Evolutionary conservation across 805 yeast species (phyloP), one percentile per base, ranked within the genome.

Genomic region (Candida patagonica): DNA sequence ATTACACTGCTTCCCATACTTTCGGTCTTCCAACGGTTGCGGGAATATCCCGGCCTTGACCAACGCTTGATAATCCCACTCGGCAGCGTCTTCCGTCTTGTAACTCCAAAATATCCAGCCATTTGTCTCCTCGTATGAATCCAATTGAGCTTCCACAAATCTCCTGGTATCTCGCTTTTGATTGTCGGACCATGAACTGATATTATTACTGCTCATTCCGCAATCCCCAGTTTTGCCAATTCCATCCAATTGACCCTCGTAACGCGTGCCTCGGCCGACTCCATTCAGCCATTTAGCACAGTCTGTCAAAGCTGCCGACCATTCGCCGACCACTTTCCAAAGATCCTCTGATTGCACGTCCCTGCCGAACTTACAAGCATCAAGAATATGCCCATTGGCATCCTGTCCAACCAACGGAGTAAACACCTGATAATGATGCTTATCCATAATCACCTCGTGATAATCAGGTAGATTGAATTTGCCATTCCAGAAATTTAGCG

Each of bases 21-120:
- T 61, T 62, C 96, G 77, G 49, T 68, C 76, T 39, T 64, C 58
- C 31, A 86, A 63, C 21, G 96, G 96, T 59, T 74, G 80, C 35
- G 96, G 96, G 71, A 88, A 79, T 27, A 85, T 56, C 22, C 75
- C 78, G 41, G 71, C 59, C 15, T 59, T 66, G 16, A 73, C 60
- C 51, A 88, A 70, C 47, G 66, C 64, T 52, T 69, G 67, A 65
- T 83, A 70, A 62, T 84, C 95, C 96, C 96, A 87, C 59, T 88
- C 96, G 40, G 80, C 58, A 15, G 84, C 67, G 49, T 61, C 62
- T 63, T 88, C 95, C 20, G 94, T 82, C 69, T 87, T 88, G 80
- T 85, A 87, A 59, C 81, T 75, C 96, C 96, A 88, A 67, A 82
- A 80, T 42, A 85, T 73, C 96, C 96, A 88, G 25, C 96, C 96